Conservation (phyloP, 2,329 filamentous ascomycete species). For the Cercospora canescens region DNA sequence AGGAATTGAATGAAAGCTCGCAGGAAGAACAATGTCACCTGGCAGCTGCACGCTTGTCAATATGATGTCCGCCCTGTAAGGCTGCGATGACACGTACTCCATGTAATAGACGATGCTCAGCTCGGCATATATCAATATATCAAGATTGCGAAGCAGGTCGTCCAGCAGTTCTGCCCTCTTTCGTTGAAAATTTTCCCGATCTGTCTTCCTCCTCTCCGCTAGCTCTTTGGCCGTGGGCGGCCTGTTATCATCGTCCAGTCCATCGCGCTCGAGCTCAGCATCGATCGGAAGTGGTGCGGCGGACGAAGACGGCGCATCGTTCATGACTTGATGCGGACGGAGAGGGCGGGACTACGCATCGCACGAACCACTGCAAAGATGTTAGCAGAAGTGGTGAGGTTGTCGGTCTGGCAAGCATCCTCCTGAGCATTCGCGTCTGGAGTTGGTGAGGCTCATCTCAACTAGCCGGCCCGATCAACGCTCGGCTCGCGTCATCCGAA, state of each 20-base stretch:
- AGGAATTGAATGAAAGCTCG: conserved; percentile 58
- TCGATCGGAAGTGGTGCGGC: conserved; percentile 20
- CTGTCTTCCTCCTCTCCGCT: conserved; percentile 31
- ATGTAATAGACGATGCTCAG: conserved; percentile 63
- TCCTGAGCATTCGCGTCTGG: neutral
- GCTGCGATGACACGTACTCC: conserved; percentile 51
- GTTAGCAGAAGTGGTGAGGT: neutral
- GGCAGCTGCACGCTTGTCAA: conserved; percentile 47
- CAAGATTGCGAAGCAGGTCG: conserved; percentile 57
- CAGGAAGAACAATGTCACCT: conserved; percentile 54
- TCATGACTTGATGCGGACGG: conserved; percentile 35
- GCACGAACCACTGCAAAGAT: neutral
- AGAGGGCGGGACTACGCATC: neutral
- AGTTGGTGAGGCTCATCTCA: neutral
- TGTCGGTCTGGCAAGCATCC: neutral
- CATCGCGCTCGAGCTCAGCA: neutral
- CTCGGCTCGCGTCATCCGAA: neutral
- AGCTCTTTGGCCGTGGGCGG: conserved; percentile 25
- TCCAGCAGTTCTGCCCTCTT: conserved; percentile 53
- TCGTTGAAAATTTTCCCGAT: conserved; percentile 38
- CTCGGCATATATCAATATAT: conserved; percentile 62
- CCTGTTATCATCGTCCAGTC: conserved; percentile 13
- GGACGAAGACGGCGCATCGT: conserved; percentile 39
- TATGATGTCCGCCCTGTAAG: neutral
- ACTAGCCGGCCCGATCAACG: neutral